Base-by-base conservation (phyloP, 1,284 basidiomycete species). In the Melampsora larici-populina region DNA sequence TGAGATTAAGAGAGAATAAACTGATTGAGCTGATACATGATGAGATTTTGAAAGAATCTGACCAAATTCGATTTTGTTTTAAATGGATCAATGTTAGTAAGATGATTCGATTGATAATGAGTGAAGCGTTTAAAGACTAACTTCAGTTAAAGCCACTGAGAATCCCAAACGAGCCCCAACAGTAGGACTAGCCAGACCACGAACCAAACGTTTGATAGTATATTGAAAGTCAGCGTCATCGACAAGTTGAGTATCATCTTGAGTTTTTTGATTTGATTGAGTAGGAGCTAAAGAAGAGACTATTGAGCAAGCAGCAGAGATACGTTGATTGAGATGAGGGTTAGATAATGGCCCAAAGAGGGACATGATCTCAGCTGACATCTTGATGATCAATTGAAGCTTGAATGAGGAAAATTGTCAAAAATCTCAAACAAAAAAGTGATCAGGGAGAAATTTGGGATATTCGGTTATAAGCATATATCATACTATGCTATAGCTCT, bases 171-270 rank as follows among this genome's bases (percentile, higher is more conserved):
- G 79, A 24, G 83, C 81, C 76, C 81, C 82, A 75, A 82, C 81
- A 18, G 83, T 79, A 29, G 83, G 83, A 71, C 82, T 82, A 13
- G 83, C 83, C n/a, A 84, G 79, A 29, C 83, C 83, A 40, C 82
- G 80, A n/a, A 83, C 78, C 63, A 84, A 79, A n/a, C 83, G 76
- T 24, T 81, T 81, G n/a, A 84, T 73, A 11, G 83, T 80, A 76
- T 84, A 84, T 78, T 79, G 80, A 26, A 83, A 79, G 33, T 84
- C 83, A 13, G 2, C 31, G 7, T 33, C 24, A 18, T 18, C 49
- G 26, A 31, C 29, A 2, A 3, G 2, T 9, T 15, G 4, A 13
- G 48, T 18, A 21, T 75, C 49, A 26, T 21, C 36, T 60, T 75
- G 64, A 40, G 51, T 58, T 55, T 55, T 55, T 55, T 55, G 18